Base-by-base conservation (phyloP, 768 basidiomycete species). In the Lactarius hengduanensis region DNA sequence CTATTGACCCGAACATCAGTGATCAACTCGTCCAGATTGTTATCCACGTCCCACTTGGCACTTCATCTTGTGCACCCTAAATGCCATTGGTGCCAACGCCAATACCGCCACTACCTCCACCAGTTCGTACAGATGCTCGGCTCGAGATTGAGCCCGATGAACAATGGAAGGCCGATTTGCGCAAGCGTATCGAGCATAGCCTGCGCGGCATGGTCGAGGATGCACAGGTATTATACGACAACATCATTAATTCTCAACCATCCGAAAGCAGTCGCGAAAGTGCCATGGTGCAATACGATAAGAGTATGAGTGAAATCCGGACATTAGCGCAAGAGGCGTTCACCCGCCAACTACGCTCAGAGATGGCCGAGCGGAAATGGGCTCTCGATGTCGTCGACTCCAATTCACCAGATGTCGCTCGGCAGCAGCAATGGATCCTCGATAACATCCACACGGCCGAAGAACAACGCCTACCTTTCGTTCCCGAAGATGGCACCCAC, bases 361-460 rank as follows among this genome's bases (percentile, higher is more conserved):
- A 71, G 57, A 69, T 64, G 47, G 54, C 61, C 7, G 65, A 71
- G 36, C 70, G 70, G 53, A 64, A 65, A 57, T 69, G 67, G 67
- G 68, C 68, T 5, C 58, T 69, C 3, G 36, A 69, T 34, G 40
- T 62, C 10, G 64, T 64, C 26, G 61, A 55, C 34, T 45, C 59
- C 22, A 64, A 67, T n/a, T 70, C 70, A 15, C 68, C 68, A 4
- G 68, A 70, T 47, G 68, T 70, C 40, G 59, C 45, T n/a, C 53
- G 65, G 26, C 62, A 71, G 59, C 70, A 71, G 57, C 70, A 71
- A 62, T 60, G 41, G 64, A 71, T 70, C 54, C 59, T 71, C 30
- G 70, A 71, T 7, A 58, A 45, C 30, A 69, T 71, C 54, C 61
- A 56, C 40, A 71, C 66, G 64, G 15, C 28, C 26, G 64, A 69